Conservation (phyloP, 371 early-diverging fungal species). For the Umbelopsis sp. region DNA sequence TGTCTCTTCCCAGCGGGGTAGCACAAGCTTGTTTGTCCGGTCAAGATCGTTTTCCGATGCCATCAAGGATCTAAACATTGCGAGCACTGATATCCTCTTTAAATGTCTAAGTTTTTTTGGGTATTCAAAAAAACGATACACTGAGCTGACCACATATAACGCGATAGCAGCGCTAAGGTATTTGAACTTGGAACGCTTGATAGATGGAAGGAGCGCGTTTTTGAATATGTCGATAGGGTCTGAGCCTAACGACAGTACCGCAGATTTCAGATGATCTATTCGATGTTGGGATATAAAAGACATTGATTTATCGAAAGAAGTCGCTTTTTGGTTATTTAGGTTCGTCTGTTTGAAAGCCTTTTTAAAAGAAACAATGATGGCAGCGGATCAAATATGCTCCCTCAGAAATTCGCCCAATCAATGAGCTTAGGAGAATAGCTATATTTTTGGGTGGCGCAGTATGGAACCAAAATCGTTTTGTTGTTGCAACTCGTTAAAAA, state of each 20-base stretch:
- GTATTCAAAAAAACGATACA: not conserved
- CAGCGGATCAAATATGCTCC: not conserved
- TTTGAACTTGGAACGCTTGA: not conserved
- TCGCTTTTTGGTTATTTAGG: too few species aligned
- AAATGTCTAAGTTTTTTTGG: not conserved
- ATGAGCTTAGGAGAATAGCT: not conserved
- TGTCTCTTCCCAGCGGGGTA: not conserved
- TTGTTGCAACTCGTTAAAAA: too few species aligned
- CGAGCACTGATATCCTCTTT: not conserved
- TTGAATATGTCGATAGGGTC: not conserved
- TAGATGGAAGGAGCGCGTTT: not conserved
- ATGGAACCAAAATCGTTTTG: too few species aligned
- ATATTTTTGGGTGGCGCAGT: too few species aligned
- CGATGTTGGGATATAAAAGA: not conserved
- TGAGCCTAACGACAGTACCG: not conserved
- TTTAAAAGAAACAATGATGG: too few species aligned
- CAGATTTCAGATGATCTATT: not conserved
- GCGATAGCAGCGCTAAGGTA: not conserved
- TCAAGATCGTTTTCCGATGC: not conserved
- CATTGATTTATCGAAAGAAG: not conserved
- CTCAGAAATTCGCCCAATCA: not conserved
- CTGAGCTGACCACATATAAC: not conserved
- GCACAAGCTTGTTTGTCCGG: not conserved
- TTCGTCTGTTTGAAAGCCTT: too few species aligned
- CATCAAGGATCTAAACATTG: not conserved